Evolutionary conservation across 768 basidiomycete species (phyloP).

Genomic region (Rickenella mellea): DNA sequence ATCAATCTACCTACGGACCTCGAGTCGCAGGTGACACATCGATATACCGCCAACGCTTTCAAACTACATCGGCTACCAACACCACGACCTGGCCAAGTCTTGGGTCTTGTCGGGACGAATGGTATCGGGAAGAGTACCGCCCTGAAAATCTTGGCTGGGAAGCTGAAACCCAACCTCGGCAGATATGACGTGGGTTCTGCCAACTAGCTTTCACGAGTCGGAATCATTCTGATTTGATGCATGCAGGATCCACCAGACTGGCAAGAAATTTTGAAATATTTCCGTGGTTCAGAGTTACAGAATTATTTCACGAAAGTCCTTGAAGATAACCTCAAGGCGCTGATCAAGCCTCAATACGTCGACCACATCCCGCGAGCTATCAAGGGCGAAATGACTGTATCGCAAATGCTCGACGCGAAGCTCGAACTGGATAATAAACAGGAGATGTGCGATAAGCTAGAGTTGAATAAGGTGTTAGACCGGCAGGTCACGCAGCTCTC

Average conservation of each 20-base stretch:
- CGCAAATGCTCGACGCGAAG: conserved; percentile 88
- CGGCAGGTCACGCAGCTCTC: conserved; percentile 82
- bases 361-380: conserved; percentile 97
- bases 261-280: conserved; percentile 97
- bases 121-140: conserved; percentile 99
- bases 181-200: conserved; percentile 72
- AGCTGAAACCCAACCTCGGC: conserved; percentile 95
- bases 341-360: conserved; percentile 99
- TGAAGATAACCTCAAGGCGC: conserved; percentile 95
- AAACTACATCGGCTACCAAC: conserved; percentile 97
- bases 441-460: conserved; percentile 75
- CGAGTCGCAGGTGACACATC: conserved; percentile 92
- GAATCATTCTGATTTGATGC: conserved; percentile 3
- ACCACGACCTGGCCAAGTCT: conserved; percentile 92
- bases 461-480: conserved; percentile 77
- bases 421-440: conserved; percentile 84
- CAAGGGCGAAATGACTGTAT: conserved; percentile 81
- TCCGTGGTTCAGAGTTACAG: conserved; percentile 96
- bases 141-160: conserved; percentile 92
- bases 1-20: conserved; percentile 98
- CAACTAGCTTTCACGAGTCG: conserved; percentile 1
- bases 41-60: conserved; percentile 97
- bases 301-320: conserved; percentile 99
- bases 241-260: conserved; percentile 96
- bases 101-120: conserved; percentile 98